Base-by-base conservation (phyloP, 2,329 filamentous ascomycete species). In the Harringtonia aguacate region DNA sequence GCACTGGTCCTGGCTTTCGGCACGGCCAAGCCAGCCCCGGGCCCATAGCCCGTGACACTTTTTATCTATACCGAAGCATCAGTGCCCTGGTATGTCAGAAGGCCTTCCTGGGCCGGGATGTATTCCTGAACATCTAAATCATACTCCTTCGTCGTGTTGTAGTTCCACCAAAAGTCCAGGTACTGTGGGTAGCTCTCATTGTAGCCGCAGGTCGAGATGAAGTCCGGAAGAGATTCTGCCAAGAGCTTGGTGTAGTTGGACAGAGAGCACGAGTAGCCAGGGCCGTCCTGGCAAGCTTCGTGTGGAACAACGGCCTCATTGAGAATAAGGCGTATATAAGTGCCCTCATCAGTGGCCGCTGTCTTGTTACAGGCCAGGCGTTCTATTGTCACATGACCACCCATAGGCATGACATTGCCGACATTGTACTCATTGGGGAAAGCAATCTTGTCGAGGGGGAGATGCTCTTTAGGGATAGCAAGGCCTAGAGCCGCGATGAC, bases 341-440 rank as follows among this genome's bases (percentile, higher is more conserved):
- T 65, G 33, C 35, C 45, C 8, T 31, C 36, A 5, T n/a, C 21
- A 3, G 39, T 35, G 6, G 17, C 20, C 27, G 37, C 43, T 1
- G 48, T 50, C 21, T 38, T 36, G 36, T 50, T 50, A 53, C 79
- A 83, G 47, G 65, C 73, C 44, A 84, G 59, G 13, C 75, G 67
- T 58, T 84, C 80, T 48, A 83, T 78, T 0, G 75, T 70, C 18
- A 84, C 69, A 3, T 79, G 82, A 2, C 79, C 80, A 12, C 79
- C 67, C 78, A 83, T 83, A 1, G 74, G 70, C 2, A 73, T 68
- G 39, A 77, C 73, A 42, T 70, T 35, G 39, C 27, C 36, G 4
- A 39, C 31, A 38, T 36, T 40, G 39, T 50, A 50, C 4, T 30
- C 27, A 41, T 48, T 50, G 37, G 46, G 48, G 8, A 50, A 50